phyloP scores from a whole-genome alignment of 1,284 basidiomycete genomes.

The Ceratobasidium sp. region DNA sequence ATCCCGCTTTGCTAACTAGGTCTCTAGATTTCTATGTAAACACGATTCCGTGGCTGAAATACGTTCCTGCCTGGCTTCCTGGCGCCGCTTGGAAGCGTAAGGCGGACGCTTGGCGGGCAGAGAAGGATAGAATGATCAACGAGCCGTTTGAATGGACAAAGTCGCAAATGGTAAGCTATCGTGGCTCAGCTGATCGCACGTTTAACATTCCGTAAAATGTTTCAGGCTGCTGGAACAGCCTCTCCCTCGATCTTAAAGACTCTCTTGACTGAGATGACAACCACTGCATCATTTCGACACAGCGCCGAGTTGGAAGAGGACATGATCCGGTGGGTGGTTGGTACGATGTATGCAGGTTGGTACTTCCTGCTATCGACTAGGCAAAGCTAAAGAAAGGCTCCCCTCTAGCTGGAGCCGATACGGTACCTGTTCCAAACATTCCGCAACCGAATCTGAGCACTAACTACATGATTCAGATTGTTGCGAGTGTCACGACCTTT shows the following conservation, averaged over 20 bases:
- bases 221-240: conserved; percentile 16
- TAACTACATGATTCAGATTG: neutral
- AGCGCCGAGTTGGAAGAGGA: conserved; percentile 11
- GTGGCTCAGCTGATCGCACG: neutral
- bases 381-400: neutral
- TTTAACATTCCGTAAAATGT: neutral
- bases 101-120: conserved; percentile 23
- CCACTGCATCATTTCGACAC: too few relatives aligned
- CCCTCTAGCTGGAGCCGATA: conserved; percentile 10
- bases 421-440: neutral
- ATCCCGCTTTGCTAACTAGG: too few relatives aligned
- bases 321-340: conserved; percentile 10
- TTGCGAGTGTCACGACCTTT: conserved; percentile 24
- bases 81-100: conserved; percentile 45
- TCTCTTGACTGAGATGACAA: neutral
- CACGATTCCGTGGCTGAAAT: conserved; percentile 26
- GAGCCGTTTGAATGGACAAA: conserved; percentile 32
- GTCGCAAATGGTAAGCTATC: conserved; percentile 1
- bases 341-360: conserved; percentile 22
- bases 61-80: conserved; percentile 45
- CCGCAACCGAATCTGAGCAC: too few relatives aligned
- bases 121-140: too few relatives aligned
- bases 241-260: conserved; percentile 15
- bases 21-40: too few relatives aligned
- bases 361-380: neutral